Conservation (phyloP, 2,329 filamentous ascomycete genomes). For the Fonsecaea multimorphosa region DNA sequence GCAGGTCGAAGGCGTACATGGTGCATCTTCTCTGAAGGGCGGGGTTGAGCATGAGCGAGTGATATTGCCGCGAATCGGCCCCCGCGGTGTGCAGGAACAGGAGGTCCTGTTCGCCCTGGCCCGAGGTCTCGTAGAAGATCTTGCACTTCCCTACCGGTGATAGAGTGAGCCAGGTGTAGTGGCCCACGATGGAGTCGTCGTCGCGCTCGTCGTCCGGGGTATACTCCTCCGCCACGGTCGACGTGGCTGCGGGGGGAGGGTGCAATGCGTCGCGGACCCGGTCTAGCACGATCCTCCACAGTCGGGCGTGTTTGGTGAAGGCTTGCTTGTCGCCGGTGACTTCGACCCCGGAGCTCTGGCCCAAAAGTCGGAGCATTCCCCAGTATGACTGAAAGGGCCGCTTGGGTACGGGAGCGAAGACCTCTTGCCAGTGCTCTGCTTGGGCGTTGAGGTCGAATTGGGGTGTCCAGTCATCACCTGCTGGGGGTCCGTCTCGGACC, state of each 20-base stretch:
- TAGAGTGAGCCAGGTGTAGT: conserved; percentile 32
- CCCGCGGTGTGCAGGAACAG: conserved; percentile 36
- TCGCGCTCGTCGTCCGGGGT: conserved; percentile 26
- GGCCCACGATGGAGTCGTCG: conserved; percentile 32
- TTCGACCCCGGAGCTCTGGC: conserved; percentile 24
- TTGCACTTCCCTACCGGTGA: conserved; percentile 31
- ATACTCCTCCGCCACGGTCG: not conserved
- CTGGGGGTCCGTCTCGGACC: conserved; percentile 6
- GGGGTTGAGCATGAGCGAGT: conserved; percentile 33
- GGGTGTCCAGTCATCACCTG: not conserved
- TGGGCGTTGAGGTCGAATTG: conserved; percentile 27
- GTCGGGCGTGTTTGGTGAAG: conserved; percentile 25
- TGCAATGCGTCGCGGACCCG: conserved; percentile 22
- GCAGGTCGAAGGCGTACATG: conserved; percentile 36
- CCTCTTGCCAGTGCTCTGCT: conserved; percentile 27
- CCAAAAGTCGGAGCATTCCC: conserved; percentile 35
- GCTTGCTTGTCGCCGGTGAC: conserved; percentile 24
- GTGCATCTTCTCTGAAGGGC: conserved; percentile 25
- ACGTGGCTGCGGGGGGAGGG: not conserved
- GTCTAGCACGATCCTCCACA: conserved; percentile 31
- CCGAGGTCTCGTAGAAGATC: conserved; percentile 35
- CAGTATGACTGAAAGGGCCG: conserved; percentile 36
- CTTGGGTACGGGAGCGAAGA: conserved; percentile 24
- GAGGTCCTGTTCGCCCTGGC: conserved; percentile 24
- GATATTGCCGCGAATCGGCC: conserved; percentile 32